A percentile compares a stretch with the other conserved stretches of the same genome.
Conservation (phyloP, 2,329 filamentous ascomycete species). For the Orbilia quercus region DNA sequence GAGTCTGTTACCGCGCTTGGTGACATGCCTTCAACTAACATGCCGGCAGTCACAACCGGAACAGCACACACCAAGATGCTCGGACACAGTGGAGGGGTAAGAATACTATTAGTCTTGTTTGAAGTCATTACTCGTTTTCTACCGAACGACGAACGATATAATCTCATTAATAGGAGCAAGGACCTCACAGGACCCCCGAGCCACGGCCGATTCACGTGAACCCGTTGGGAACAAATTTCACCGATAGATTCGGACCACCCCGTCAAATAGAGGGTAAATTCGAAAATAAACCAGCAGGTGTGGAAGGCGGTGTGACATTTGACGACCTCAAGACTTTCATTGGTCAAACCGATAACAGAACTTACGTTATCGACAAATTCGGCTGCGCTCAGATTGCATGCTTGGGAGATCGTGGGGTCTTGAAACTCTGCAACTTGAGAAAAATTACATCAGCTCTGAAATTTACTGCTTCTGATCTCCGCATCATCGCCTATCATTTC, state of each 20-base stretch:
- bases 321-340: constrained; percentile 15
- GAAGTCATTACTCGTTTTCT: too few species aligned
- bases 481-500: neutral
- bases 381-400: constrained; percentile 39
- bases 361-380: constrained; percentile 25
- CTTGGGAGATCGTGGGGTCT: constrained; percentile 19
- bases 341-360: neutral
- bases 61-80: too few species aligned
- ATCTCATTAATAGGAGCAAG: too few species aligned
- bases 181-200: too few species aligned
- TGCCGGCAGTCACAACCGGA: too few species aligned
- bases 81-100: too few species aligned
- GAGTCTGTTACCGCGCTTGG: too few species aligned
- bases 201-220: neutral
- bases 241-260: neutral
- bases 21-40: too few species aligned
- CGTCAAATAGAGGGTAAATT: neutral
- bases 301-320: constrained; percentile 7
- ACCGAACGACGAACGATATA: too few species aligned
- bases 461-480: neutral
- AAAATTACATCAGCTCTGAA: constrained; percentile 5
- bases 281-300: neutral
- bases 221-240: neutral
- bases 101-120: too few species aligned
- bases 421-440: constrained; percentile 39